Percentiles rank a stretch among this genome's conserved stretches.
Evolutionary conservation across 2,329 filamentous ascomycete genomes (phyloP).

Genomic region (Teratosphaeria gauchensis): DNA sequence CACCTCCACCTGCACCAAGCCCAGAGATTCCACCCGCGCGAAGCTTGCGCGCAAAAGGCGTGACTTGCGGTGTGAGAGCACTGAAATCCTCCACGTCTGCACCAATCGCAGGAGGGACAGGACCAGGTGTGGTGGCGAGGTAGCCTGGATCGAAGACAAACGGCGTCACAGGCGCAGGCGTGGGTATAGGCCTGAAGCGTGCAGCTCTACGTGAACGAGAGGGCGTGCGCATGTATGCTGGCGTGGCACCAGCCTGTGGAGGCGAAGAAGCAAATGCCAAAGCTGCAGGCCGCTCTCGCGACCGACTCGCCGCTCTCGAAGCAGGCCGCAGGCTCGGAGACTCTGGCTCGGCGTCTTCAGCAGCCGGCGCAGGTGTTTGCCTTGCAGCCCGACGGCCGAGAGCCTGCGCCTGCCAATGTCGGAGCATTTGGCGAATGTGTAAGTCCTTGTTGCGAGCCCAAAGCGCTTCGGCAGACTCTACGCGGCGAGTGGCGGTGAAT

Average conservation of each 20-base stretch:
- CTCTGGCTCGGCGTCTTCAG: slow-evolving; percentile 15
- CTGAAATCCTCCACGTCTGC: slow-evolving; percentile 4
- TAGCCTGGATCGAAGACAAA: slow-evolving; percentile 20
- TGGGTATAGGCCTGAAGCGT: slow-evolving; percentile 21
- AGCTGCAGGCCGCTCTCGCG: slow-evolving; percentile 2
- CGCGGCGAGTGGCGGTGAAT: slow-evolving; percentile 44
- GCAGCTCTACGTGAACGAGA: slow-evolving; percentile 19
- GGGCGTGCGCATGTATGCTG: slow-evolving; percentile 38
- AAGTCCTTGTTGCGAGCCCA: slow-evolving; percentile 44
- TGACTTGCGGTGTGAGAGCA: slow-evolving; percentile 26
- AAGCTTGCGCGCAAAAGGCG: slow-evolving; percentile 30
- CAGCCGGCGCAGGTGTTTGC: not conserved
- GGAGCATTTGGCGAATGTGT: slow-evolving; percentile 46
- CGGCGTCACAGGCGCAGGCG: slow-evolving; percentile 21
- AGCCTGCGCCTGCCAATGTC: slow-evolving; percentile 44
- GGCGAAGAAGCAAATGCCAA: slow-evolving; percentile 8
- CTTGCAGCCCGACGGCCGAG: slow-evolving; percentile 14
- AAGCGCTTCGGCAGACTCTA: slow-evolving; percentile 45
- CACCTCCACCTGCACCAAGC: slow-evolving; percentile 3
- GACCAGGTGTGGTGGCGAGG: slow-evolving; percentile 19
- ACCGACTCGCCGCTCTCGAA: slow-evolving; percentile 15
- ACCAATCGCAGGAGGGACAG: slow-evolving; percentile 2
- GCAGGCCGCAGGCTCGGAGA: slow-evolving; percentile 23
- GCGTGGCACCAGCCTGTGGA: slow-evolving; percentile 12
- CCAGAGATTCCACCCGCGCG: slow-evolving; percentile 22